Base-by-base conservation (phyloP, 2,329 filamentous ascomycete genomes). In the Cordyceps javanica region DNA sequence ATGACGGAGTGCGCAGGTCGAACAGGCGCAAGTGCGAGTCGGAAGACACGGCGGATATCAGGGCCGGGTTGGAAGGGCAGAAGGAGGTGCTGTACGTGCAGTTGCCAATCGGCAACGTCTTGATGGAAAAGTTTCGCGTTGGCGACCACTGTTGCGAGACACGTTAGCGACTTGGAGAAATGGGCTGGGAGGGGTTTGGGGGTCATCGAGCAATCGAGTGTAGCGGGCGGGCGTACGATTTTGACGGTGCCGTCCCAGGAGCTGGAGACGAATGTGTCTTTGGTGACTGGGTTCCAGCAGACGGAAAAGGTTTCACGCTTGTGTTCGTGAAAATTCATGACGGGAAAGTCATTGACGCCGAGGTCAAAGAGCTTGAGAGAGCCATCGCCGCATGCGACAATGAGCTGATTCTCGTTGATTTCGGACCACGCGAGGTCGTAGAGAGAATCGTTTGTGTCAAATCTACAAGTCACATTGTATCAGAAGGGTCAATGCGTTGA, bases 201-300 rank as follows among this genome's bases (percentile, higher is more conserved):
- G 3, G 14, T 32, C 28, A 25, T 11, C 11, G 23, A 13, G 41
- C 9, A 21, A n/a, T n/a, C 6, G 21, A 5, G 28, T 5, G 44
- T 8, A 32, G n/a, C 26, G 42, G 5, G 42, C 5, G 44, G 7
- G 61, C 80, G 59, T 69, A 86, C 85, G 66, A 99, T 86, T 75
- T 97, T 97, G 65, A 97, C 85, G 2, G 90, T 95, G 51, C 94
- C 94, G 68, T 99, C 94, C 94, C 94, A 99, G 6, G 91, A 96
- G 63, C 87, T 91, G 0, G 90, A 95, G 30, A 91, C 82, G 69
- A 99, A 97, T 0, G 85, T 90, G 67, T 94, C 89, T 70, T 99
- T 99, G 30, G 89, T 84, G 5, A 96, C 83, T 21, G 96, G 83
- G 66, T 93, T 97, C 93, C 93, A 99, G 68, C 87, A 83, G 4